phyloP scores from a whole-genome alignment of 495 filamentous ascomycete genomes.

The Lophiostoma macrostomum region DNA sequence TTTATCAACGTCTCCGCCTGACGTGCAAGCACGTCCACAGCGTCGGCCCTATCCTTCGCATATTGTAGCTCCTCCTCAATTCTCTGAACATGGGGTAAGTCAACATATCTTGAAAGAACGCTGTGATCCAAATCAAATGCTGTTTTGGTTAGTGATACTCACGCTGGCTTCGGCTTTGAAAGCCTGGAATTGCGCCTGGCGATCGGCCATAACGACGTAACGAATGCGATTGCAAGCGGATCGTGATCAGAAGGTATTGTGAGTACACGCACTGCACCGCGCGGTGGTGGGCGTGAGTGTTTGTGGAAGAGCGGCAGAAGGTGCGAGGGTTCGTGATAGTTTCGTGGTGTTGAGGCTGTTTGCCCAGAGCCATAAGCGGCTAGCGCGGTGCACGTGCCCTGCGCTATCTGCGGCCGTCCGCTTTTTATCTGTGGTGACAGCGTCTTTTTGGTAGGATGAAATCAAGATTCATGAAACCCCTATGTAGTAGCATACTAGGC shows the following conservation, averaged over 20 bases:
- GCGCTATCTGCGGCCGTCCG: background rate
- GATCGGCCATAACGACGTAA: constrained; percentile 28
- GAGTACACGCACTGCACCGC: too few species aligned
- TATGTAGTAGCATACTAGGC: too few species aligned
- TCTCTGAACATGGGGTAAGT: constrained; percentile 48
- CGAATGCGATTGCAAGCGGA: too few species aligned
- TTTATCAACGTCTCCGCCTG: constrained; percentile 71
- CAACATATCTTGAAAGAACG: background rate
- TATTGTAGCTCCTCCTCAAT: constrained; percentile 55
- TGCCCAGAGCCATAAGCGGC: background rate
- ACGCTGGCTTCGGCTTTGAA: constrained; percentile 19
- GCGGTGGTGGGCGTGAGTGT: too few species aligned
- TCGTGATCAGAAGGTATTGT: too few species aligned
- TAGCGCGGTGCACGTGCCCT: constrained; percentile 8
- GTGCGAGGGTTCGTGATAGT: too few species aligned
- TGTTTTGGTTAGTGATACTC: constrained; percentile 12
- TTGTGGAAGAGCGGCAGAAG: too few species aligned
- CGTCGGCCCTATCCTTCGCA: constrained; percentile 60
- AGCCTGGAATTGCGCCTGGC: constrained; percentile 4
- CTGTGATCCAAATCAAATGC: background rate
- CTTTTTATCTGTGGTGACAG: background rate
- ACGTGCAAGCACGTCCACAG: constrained; percentile 65
- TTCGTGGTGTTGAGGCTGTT: constrained; percentile 15
- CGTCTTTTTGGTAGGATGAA: too few species aligned
- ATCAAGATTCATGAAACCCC: too few species aligned